Conservation (phyloP, 140 eudicot genomes). For the Bidens hawaiensis region DNA sequence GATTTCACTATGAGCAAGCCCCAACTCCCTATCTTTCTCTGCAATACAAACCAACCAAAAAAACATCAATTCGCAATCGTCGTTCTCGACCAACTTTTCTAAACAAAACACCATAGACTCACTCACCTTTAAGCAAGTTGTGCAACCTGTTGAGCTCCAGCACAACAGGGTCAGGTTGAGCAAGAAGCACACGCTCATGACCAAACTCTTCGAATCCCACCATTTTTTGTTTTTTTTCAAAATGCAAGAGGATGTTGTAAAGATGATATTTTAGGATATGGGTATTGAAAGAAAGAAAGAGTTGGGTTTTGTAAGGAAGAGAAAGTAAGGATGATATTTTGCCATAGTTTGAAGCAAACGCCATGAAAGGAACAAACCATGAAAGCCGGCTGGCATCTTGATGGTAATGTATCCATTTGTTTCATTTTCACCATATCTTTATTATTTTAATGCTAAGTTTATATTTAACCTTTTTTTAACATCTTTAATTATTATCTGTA, state of each 20-base stretch:
- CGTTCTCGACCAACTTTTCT: no score
- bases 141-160: constrained; percentile 74
- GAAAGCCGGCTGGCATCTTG: constrained; percentile 54
- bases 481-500: no score
- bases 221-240: constrained; percentile 24
- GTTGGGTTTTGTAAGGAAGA: constrained; percentile 45
- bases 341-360: constrained; percentile 52
- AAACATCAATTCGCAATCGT: neutral
- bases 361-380: constrained; percentile 42
- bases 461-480: no score
- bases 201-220: constrained; percentile 32
- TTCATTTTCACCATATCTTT: constrained; percentile 3
- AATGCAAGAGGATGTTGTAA: neutral
- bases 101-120: neutral
- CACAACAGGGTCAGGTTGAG: constrained; percentile 57
- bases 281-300: constrained; percentile 25
- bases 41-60: constrained; percentile 9
- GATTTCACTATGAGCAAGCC: constrained; percentile 68
- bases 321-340: constrained; percentile 13
- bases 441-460: neutral
- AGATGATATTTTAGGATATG: constrained; percentile 1
- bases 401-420: constrained; percentile 27
- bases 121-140: constrained; percentile 68
- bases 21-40: constrained; percentile 76
- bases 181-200: constrained; percentile 21